These are phyloP conservation scores for Cladosporium halotolerans DNA, from an alignment of 2,329 filamentous ascomycete species.

Conservation along the genomic window DNA sequence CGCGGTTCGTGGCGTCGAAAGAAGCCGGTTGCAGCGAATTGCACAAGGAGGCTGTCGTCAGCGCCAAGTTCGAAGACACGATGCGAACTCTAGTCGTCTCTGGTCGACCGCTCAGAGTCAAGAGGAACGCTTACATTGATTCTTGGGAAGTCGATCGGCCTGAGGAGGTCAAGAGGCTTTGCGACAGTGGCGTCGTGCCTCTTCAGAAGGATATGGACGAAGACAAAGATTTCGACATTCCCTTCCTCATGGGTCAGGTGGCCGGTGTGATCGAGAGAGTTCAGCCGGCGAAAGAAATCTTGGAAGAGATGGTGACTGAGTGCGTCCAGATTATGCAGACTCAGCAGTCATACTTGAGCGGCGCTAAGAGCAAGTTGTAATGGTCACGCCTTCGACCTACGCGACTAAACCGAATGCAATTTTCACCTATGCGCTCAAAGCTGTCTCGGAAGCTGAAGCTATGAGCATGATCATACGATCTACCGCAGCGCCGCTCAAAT, in stretches of 20 bases:
- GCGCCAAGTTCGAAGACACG: constrained; percentile 73
- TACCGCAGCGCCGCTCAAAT: no score
- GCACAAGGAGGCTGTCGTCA: constrained; percentile 80
- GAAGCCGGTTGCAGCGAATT: constrained; percentile 75
- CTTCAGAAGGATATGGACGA: constrained; percentile 77
- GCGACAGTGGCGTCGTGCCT: constrained; percentile 70
- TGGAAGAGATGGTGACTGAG: constrained; percentile 82
- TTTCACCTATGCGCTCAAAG: no score
- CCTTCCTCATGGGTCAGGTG: constrained; percentile 92
- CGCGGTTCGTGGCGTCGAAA: constrained; percentile 74
- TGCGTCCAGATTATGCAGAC: constrained; percentile 62
- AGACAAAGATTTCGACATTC: constrained; percentile 74
- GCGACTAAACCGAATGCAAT: no score
- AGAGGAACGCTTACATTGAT: constrained; percentile 75
- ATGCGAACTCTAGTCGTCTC: constrained; percentile 74
- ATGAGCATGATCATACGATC: no score
- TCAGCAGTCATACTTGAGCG: constrained; percentile 54
- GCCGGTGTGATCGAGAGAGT: constrained; percentile 70
- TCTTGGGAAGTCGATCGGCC: constrained; percentile 69
- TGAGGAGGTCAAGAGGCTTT: constrained; percentile 67
- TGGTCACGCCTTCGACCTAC: no score
- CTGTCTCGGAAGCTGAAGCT: no score
- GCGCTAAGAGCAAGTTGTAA: constrained; percentile 39
- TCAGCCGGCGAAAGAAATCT: constrained; percentile 74
- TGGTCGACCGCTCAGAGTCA: constrained; percentile 73